Conservation (phyloP, 139 green algal genomes). For the Chlamydomonas sphaeroides region DNA sequence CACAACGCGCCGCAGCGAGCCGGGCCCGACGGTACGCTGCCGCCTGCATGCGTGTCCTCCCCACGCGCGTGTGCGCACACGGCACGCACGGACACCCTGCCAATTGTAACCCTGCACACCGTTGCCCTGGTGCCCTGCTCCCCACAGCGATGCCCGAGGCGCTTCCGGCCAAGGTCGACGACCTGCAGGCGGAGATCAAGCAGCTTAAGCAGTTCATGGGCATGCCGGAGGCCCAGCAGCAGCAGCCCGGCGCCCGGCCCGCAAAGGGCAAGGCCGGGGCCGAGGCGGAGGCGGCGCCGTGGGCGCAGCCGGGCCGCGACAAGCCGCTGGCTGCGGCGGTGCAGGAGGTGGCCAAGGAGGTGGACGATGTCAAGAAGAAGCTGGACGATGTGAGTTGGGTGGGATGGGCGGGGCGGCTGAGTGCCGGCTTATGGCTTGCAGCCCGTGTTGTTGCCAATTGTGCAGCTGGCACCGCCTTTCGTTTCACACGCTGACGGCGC, state of each 20-base stretch:
- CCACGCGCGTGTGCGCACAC: too few relatives aligned
- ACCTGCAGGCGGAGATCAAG: slow-evolving; percentile 14
- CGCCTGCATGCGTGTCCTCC: too few relatives aligned
- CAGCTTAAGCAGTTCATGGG: slow-evolving; percentile 15
- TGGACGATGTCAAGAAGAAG: slow-evolving; percentile 25
- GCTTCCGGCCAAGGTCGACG: slow-evolving; percentile 12
- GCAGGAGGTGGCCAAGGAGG: not conserved
- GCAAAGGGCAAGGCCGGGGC: not conserved
- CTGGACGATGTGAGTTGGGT: not conserved
- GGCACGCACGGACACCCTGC: too few relatives aligned
- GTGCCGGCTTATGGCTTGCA: too few relatives aligned
- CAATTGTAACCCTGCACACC: too few relatives aligned
- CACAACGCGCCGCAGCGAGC: too few relatives aligned
- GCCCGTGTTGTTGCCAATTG: too few relatives aligned
- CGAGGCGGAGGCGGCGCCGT: not conserved
- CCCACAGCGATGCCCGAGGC: not conserved
- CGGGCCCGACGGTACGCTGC: too few relatives aligned
- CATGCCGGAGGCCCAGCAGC: slow-evolving; percentile 5
- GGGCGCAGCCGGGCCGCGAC: not conserved
- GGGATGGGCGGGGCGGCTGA: too few relatives aligned
- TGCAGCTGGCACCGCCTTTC: too few relatives aligned
- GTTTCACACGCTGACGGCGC: too few relatives aligned
- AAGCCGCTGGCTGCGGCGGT: not conserved
- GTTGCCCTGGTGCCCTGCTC: too few relatives aligned
- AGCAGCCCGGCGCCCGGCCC: not conserved